phyloP scores from a whole-genome alignment of 2,329 filamentous ascomycete genomes.

The Penicillium sp. region DNA sequence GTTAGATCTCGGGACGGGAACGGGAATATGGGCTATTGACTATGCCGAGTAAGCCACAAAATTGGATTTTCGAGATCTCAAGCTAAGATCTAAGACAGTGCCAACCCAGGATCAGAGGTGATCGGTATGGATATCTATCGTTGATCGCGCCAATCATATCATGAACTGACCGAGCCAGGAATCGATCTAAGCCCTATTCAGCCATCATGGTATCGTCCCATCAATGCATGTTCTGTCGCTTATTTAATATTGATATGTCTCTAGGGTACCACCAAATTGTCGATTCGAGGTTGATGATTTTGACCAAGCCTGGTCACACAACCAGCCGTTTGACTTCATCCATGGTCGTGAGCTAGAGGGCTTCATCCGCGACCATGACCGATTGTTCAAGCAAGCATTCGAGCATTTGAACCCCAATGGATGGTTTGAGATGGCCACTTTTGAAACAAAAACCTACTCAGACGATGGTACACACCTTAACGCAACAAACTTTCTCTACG shows the following conservation, averaged over 20 bases:
- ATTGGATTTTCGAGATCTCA: background rate
- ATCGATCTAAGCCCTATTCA: constrained; percentile 36
- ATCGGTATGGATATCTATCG: constrained; percentile 25
- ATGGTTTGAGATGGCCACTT: constrained; percentile 53
- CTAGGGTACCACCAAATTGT: constrained; percentile 37
- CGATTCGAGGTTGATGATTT: constrained; percentile 37
- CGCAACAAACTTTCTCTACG: constrained; percentile 26
- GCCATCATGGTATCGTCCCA: constrained; percentile 27
- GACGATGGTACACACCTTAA: constrained; percentile 33
- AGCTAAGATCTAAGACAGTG: constrained; percentile 17
- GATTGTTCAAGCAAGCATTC: constrained; percentile 28
- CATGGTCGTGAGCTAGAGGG: constrained; percentile 36
- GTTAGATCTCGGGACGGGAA: constrained; percentile 39
- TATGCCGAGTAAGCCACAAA: constrained; percentile 34
- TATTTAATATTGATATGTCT: background rate
- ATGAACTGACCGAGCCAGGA: constrained; percentile 18
- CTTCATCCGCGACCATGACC: constrained; percentile 28
- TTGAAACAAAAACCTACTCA: constrained; percentile 93
- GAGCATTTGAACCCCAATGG: constrained; percentile 29
- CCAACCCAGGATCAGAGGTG: constrained; percentile 30
- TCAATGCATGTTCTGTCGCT: background rate
- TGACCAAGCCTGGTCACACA: constrained; percentile 32
- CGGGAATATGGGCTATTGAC: constrained; percentile 41
- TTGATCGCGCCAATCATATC: background rate
- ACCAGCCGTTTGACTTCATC: constrained; percentile 32